Conservation (phyloP, 768 basidiomycete genomes). For the Imleria badia region DNA sequence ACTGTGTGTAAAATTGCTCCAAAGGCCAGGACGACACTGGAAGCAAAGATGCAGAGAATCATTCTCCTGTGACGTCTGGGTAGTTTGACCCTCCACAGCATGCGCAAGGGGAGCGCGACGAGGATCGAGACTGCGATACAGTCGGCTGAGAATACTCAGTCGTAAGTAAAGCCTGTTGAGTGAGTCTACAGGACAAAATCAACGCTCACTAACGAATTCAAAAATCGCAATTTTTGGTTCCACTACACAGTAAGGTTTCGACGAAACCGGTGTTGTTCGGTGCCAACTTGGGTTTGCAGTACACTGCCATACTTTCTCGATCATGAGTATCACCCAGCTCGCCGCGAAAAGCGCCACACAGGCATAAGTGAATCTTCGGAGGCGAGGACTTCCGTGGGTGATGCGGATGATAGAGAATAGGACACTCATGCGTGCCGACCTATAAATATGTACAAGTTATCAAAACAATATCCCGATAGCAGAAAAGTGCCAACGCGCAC, state of each 20-base stretch:
- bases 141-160: slow-evolving; percentile 16
- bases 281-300: slow-evolving; percentile 10
- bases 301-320: slow-evolving; percentile 9
- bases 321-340: slow-evolving; percentile 5
- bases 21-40: slow-evolving; percentile 17
- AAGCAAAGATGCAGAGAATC: slow-evolving; percentile 24
- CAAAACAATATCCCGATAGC: too few relatives aligned
- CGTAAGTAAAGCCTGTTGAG: too few relatives aligned
- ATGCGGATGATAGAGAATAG: too few relatives aligned
- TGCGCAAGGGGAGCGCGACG: slow-evolving; percentile 17
- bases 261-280: background rate
- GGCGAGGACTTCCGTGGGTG: too few relatives aligned
- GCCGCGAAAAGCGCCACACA: slow-evolving; percentile 8
- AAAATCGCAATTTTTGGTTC: slow-evolving; percentile 2
- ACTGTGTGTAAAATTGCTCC: slow-evolving; percentile 16
- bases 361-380: slow-evolving; percentile 8
- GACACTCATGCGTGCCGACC: too few relatives aligned
- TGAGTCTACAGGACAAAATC: too few relatives aligned
- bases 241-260: slow-evolving; percentile 11
- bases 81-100: slow-evolving; percentile 24
- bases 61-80: slow-evolving; percentile 21
- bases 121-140: slow-evolving; percentile 16
- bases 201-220: slow-evolving; percentile 14
- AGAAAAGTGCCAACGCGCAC: too few relatives aligned
- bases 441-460: too few relatives aligned